Conservation (phyloP, 192 early-diverging fungal genomes). For the Oehlia diaphana region DNA sequence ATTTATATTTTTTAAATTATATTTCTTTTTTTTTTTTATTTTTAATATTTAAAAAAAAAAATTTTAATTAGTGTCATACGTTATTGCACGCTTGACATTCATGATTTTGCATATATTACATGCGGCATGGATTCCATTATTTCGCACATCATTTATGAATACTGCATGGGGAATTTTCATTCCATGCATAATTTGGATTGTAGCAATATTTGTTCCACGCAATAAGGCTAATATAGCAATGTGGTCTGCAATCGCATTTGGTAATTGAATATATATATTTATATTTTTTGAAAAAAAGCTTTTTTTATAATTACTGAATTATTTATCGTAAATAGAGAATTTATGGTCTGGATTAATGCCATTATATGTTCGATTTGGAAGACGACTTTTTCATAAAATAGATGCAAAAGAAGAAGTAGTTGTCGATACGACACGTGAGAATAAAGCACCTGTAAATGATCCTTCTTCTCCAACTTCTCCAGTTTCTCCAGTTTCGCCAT, state of each 20-base stretch:
- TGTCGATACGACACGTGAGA: background rate
- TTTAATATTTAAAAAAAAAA: background rate
- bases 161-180: constrained; percentile 25
- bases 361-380: background rate
- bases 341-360: background rate
- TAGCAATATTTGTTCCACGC: background rate
- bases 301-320: background rate
- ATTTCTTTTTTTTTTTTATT: too few species aligned
- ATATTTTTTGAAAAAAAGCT: background rate
- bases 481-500: too few species aligned
- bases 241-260: constrained; percentile 20
- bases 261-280: background rate
- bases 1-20: too few species aligned
- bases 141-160: constrained; percentile 12
- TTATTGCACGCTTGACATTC: constrained; percentile 11
- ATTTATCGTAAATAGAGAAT: too few species aligned
- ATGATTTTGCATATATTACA: background rate
- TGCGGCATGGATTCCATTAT: constrained; percentile 14
- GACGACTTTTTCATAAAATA: background rate
- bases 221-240: background rate
- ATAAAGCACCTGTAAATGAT: background rate
- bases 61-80: background rate
- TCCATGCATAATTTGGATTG: constrained; percentile 17
- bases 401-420: background rate
- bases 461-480: background rate